phyloP scores from a whole-genome alignment of 352 stramenopile genomes.

The Phytophthora citrophthora region DNA sequence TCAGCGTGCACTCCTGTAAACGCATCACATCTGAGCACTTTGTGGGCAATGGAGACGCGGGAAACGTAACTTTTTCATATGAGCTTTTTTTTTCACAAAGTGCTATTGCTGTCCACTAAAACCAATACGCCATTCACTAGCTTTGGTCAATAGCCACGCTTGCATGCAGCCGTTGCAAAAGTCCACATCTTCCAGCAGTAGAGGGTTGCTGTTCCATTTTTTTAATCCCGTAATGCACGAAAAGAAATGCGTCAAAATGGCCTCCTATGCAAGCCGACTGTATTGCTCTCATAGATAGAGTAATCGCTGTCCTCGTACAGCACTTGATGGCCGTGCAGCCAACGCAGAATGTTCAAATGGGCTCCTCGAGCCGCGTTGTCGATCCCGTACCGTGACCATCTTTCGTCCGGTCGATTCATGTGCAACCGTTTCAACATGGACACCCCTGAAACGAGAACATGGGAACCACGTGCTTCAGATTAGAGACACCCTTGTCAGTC shows the following conservation, averaged over 20 bases:
- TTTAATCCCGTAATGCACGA: not conserved
- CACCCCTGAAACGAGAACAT: not conserved
- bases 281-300: not conserved
- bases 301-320: not conserved
- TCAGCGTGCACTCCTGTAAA: too few species aligned
- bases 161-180: not conserved
- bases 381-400: not conserved
- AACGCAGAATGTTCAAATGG: not conserved
- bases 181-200: not conserved
- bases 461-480: too few species aligned
- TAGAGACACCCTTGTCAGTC: too few species aligned
- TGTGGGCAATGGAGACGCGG: too few species aligned
- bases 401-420: conserved; percentile 6
- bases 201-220: not conserved
- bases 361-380: not conserved
- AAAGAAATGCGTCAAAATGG: conserved; percentile 4
- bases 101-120: too few species aligned
- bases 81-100: too few species aligned
- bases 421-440: conserved; percentile 8
- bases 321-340: not conserved
- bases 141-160: not conserved
- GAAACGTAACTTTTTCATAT: too few species aligned
- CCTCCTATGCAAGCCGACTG: not conserved
- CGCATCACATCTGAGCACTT: too few species aligned
- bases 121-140: too few species aligned